These are phyloP conservation scores for Tubosaeta sp. DNA, from an alignment of 768 basidiomycete species.

Conservation along the genomic window DNA sequence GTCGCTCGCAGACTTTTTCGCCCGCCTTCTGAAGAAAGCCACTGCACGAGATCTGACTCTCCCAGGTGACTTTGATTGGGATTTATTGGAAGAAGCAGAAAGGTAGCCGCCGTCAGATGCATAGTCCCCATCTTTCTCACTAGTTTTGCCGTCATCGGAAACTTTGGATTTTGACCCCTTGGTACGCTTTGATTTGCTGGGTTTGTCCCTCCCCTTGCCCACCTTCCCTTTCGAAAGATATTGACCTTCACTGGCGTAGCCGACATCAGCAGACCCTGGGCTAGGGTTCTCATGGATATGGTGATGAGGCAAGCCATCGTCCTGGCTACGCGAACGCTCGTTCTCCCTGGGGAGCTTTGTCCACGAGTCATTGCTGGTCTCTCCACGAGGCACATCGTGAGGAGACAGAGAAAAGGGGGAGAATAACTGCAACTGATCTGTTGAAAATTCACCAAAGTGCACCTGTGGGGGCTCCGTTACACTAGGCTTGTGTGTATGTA, in stretches of 20 bases:
- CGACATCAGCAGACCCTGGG: constrained; percentile 17
- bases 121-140: constrained; percentile 22
- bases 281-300: constrained; percentile 12
- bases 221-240: constrained; percentile 25
- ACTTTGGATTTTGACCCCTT: constrained; percentile 17
- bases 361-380: background rate
- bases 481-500: constrained; percentile 27
- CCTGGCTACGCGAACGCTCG: constrained; percentile 21
- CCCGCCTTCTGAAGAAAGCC: constrained; percentile 31
- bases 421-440: constrained; percentile 28
- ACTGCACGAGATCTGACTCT: constrained; percentile 30
- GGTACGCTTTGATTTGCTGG: constrained; percentile 12
- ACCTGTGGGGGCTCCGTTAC: constrained; percentile 27
- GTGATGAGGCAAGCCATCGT: constrained; percentile 13
- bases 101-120: constrained; percentile 30
- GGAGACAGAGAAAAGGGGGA: constrained; percentile 19
- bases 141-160: constrained; percentile 12
- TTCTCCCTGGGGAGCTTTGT: constrained; percentile 7
- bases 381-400: background rate
- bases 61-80: constrained; percentile 25
- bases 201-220: constrained; percentile 18
- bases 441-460: constrained; percentile 28
- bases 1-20: constrained; percentile 27
- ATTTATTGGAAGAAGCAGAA: constrained; percentile 32
- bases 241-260: constrained; percentile 30